Evolutionary conservation across 768 basidiomycete genomes (phyloP).

Genomic region (Steccherinum ochraceum): DNA sequence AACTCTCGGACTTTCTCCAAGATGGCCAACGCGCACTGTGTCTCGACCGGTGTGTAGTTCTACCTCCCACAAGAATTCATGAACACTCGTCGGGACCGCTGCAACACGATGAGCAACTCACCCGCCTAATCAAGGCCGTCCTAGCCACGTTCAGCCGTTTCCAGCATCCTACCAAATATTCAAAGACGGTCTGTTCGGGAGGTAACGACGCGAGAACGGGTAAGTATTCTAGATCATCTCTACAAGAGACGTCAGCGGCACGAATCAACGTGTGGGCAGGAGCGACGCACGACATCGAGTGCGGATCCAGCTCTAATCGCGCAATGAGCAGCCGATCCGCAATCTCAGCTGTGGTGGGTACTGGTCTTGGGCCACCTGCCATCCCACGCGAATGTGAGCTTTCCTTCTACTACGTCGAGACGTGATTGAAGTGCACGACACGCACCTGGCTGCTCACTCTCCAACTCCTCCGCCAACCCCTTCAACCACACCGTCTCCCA

Average conservation of each 20-base stretch:
- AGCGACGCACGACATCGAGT: slow-evolving; percentile 62
- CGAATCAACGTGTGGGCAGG: slow-evolving; percentile 9
- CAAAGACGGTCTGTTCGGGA: slow-evolving; percentile 71
- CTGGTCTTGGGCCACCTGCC: slow-evolving; percentile 26
- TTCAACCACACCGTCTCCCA: slow-evolving; percentile 84
- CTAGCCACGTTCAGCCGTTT: slow-evolving; percentile 66
- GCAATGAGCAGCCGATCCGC: slow-evolving; percentile 79
- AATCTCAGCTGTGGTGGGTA: slow-evolving; percentile 48
- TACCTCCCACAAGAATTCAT: slow-evolving; percentile 23
- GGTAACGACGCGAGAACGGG: slow-evolving; percentile 75
- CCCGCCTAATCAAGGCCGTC: slow-evolving; percentile 58
- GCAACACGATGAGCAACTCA: slow-evolving; percentile 19
- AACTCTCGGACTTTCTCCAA: slow-evolving; percentile 78
- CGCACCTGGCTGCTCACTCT: slow-evolving; percentile 49
- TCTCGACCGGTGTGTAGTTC: slow-evolving; percentile 58
- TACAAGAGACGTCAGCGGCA: slow-evolving; percentile 23
- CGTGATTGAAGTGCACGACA: no score
- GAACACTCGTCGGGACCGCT: neutral
- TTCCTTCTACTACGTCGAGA: no score
- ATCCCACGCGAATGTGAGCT: no score
- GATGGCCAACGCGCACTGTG: slow-evolving; percentile 51
- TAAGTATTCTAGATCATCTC: slow-evolving; percentile 71
- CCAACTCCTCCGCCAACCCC: slow-evolving; percentile 59
- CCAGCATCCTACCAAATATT: slow-evolving; percentile 91
- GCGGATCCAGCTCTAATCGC: slow-evolving; percentile 74